Evolutionary conservation across 2,329 filamentous ascomycete species (phyloP).

Genomic region (Rhynchosporium graminicola): DNA sequence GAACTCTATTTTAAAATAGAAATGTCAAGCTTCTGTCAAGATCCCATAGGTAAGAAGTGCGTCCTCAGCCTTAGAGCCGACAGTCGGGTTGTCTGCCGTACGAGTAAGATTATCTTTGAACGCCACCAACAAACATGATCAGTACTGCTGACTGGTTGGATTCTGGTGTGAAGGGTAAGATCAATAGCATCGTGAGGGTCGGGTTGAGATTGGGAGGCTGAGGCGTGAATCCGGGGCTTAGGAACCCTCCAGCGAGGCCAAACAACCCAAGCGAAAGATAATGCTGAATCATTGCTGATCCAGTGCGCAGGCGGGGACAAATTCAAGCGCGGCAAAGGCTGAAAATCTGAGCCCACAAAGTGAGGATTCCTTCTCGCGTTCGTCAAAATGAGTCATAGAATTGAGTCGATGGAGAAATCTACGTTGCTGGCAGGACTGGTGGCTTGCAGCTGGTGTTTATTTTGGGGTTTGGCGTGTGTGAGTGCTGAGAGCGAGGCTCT

Average conservation of each 20-base stretch:
- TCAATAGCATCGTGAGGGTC: neutral
- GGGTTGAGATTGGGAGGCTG: conserved; percentile 6
- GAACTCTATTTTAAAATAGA: conserved; percentile 4
- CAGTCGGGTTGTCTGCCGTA: neutral
- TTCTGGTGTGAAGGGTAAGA: neutral
- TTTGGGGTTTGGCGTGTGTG: neutral
- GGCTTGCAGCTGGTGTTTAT: conserved; percentile 7
- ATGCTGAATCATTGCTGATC: neutral
- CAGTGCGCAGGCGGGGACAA: neutral
- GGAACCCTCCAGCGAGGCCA: neutral
- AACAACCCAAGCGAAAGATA: neutral
- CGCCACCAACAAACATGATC: neutral
- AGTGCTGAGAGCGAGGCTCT: neutral
- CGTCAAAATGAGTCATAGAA: neutral
- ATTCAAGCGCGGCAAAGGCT: neutral
- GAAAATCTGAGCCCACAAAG: neutral
- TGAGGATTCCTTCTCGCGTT: neutral
- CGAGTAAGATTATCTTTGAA: neutral
- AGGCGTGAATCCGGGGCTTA: neutral
- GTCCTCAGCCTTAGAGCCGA: neutral
- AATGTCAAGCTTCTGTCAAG: neutral
- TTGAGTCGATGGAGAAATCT: neutral
- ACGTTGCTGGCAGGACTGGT: neutral
- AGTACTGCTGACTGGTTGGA: neutral
- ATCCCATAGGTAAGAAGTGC: neutral